Evolutionary conservation across 352 stramenopile species (phyloP), one percentile per base, ranked within the genome.

Genomic region (Globisporangium polare): DNA sequence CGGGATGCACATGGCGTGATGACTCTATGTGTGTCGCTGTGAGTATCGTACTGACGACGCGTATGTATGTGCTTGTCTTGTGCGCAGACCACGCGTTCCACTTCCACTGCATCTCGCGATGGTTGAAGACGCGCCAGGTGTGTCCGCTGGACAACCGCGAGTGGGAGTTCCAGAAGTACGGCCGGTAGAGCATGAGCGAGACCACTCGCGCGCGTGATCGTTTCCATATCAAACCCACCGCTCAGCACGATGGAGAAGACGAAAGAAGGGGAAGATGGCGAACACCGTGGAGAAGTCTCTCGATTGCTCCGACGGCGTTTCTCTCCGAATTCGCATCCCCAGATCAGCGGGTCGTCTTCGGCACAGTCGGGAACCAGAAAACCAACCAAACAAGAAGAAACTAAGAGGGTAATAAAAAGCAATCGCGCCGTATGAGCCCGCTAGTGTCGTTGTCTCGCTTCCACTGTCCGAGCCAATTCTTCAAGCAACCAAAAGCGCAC

Each of bases 61-160:
- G 10, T 46, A 50, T 26, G 15, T 41, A 8, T 41, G 7, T 53
- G 15, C 5, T 35, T 12, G 88, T 72, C 33, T 94, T 95, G 72
- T 79, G 89, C 83, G 65, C 83, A 92, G 95, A 98, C 70, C 97
- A 99, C 72, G 96, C 98, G 12, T 99, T 99, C 81, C 98, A 99
- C 83, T 97, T 99, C 58, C 97, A 99, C 83, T 99, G 98, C 82
- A 99, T 99, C 68, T 98, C 98, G 69, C 91, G 97, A 64, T 99
- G 98, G 98, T 83, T 99, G 54, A 99, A 99, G 84, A 99, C 97
- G 20, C 82, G 97, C 52, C 96, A 97, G 66, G 97, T 99, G 50
- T 99, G 98, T 87, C 97, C 98, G 41, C 77, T 99, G 50, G 99
- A 98, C 84, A 99, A 99, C 83, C 98, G 98, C 73, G 97, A 99